phyloP scores from a whole-genome alignment of 257 asterid genomes.

The Penstemon barbatus region DNA sequence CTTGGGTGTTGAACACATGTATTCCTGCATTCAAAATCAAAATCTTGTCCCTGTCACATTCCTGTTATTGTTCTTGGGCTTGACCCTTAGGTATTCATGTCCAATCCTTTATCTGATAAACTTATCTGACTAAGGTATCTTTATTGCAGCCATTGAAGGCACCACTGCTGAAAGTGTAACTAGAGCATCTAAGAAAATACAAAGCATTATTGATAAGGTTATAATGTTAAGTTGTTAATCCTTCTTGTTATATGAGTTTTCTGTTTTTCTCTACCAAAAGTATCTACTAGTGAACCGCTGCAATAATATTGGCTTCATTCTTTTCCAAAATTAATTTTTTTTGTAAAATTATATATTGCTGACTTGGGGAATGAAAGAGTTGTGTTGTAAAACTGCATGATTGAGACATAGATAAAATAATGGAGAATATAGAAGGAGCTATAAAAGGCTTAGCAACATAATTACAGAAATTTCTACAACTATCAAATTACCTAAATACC shows the following conservation, averaged over 20 bases:
- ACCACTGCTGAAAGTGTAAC: conserved; percentile 68
- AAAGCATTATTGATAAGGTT: conserved; percentile 67
- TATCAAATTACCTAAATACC: too few species aligned
- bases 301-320: conserved; percentile 8
- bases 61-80: background rate
- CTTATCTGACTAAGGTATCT: conserved; percentile 28
- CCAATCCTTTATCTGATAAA: conserved; percentile 4
- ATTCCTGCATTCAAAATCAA: background rate
- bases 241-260: conserved; percentile 1
- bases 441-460: too few species aligned
- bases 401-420: too few species aligned
- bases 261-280: conserved; percentile 2
- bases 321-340: background rate
- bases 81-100: conserved; percentile 17
- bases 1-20: background rate
- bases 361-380: too few species aligned
- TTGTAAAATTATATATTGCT: too few species aligned
- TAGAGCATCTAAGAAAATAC: conserved; percentile 66
- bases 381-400: too few species aligned
- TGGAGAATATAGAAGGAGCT: too few species aligned
- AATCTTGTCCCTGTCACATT: conserved; percentile 4
- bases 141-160: conserved; percentile 77
- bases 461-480: too few species aligned
- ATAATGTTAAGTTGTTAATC: conserved; percentile 11
- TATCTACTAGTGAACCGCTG: background rate